Evolutionary conservation across 2,329 filamentous ascomycete species (phyloP).

Genomic region (Alternaria brassicae): DNA sequence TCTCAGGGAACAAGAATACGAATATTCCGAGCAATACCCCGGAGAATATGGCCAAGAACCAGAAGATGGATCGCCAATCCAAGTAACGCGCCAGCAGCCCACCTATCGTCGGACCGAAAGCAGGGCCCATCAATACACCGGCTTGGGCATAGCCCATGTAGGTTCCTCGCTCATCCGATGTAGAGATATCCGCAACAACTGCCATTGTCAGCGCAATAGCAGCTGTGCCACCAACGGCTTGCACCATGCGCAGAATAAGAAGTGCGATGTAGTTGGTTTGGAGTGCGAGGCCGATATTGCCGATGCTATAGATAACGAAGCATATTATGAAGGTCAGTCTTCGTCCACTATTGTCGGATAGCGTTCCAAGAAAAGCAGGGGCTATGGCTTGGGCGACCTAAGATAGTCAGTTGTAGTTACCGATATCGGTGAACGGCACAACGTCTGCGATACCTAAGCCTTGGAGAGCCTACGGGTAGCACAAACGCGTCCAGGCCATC

Average conservation of each 20-base stretch:
- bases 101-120: slow-evolving; percentile 48
- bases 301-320: slow-evolving; percentile 48
- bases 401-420: slow-evolving; percentile 12
- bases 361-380: slow-evolving; percentile 60
- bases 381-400: slow-evolving; percentile 59
- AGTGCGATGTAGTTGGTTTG: slow-evolving; percentile 48
- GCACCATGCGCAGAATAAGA: slow-evolving; percentile 45
- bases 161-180: slow-evolving; percentile 72
- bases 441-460: background rate
- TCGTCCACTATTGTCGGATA: slow-evolving; percentile 61
- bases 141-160: slow-evolving; percentile 73
- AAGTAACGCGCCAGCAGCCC: slow-evolving; percentile 41
- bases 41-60: slow-evolving; percentile 52
- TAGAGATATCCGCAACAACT: slow-evolving; percentile 75
- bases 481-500: background rate
- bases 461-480: background rate
- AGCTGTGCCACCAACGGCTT: slow-evolving; percentile 52
- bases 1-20: slow-evolving; percentile 53
- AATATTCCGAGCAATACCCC: slow-evolving; percentile 47
- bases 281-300: slow-evolving; percentile 48
- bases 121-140: slow-evolving; percentile 52
- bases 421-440: background rate
- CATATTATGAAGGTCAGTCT: slow-evolving; percentile 60
- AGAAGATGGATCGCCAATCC: slow-evolving; percentile 52
- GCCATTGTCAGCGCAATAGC: slow-evolving; percentile 68